Evolutionary conservation across 352 stramenopile species (phyloP), one percentile per base, ranked within the genome.

Genomic region (Pythium myriotylum): DNA sequence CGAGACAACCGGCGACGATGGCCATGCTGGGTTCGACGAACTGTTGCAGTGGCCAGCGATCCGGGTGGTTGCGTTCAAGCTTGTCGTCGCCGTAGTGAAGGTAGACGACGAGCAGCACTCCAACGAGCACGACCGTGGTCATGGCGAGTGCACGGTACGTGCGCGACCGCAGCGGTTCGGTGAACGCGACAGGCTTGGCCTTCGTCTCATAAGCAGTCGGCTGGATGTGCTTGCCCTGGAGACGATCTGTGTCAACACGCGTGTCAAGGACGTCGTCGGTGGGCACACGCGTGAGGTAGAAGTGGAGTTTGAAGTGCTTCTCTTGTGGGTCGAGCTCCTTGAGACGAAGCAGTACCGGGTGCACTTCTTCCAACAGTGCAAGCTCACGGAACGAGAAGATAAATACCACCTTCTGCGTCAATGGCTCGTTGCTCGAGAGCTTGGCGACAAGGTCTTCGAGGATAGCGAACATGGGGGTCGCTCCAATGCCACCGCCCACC

Each of bases 311-410:
- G 46, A 77, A 69, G 35, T 65, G 64, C 3, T 54, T 14, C 19
- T 63, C 60, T 3, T 65, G 22, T 2, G 70, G 70, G 17, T 80
- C 69, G 0, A 77, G 48, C 32, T 76, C 72, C 16, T 63, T 41
- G 17, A 80, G 43, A 0, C 29, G 43, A 12, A 33, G 17, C 2
- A 81, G 56, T 47, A 77, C 37, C 19, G 65, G 67, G n/a, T 75
- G 65, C 23, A 79, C 60, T 41, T 75, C 61, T 39, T 79, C 64
- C 1, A 84, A 40, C 32, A 81, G 33, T 1, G 70, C 39, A 1
- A 81, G 50, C n/a, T 79, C 69, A 2, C 72, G 72, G 58, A 81
- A 79, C 16, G 70, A 61, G 26, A 84, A 81, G n/a, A 77, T 29
- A 26, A 84, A 77, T 22, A 51, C 20, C 20, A 81, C 64, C 0